Conservation (phyloP, 2,329 filamentous ascomycete species). For the Furcasterigmium furcatum region DNA sequence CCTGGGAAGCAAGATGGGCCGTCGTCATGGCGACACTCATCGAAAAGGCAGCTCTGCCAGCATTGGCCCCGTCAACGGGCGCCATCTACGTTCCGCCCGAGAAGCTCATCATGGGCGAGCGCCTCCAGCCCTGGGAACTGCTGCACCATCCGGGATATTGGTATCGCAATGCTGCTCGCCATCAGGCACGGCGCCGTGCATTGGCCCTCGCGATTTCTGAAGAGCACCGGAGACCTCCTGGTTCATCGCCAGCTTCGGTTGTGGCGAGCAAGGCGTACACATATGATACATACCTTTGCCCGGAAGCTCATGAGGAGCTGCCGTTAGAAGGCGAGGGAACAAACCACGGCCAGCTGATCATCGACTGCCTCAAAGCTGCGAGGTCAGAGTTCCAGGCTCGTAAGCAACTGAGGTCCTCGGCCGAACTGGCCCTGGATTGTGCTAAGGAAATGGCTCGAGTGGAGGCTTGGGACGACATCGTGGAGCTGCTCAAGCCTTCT, state of each 20-base stretch:
- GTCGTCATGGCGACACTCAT: constrained; percentile 60
- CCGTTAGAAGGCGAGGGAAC: constrained; percentile 48
- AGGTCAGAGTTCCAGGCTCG: constrained; percentile 51
- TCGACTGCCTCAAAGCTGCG: constrained; percentile 48
- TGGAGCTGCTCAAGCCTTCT: constrained; percentile 51
- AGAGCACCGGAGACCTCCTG: constrained; percentile 52
- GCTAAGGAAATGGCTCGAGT: constrained; percentile 51
- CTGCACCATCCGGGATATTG: constrained; percentile 67
- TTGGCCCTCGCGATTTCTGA: constrained; percentile 56
- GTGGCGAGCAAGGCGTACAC: constrained; percentile 48
- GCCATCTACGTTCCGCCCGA: constrained; percentile 54
- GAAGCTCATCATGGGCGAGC: constrained; percentile 54
- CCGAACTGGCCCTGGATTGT: constrained; percentile 55
- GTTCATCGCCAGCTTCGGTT: constrained; percentile 40
- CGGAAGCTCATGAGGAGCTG: constrained; percentile 58
- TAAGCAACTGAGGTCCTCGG: constrained; percentile 47
- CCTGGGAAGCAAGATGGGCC: constrained; percentile 81
- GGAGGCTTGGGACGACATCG: constrained; percentile 49
- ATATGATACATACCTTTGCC: constrained; percentile 66
- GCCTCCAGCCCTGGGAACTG: constrained; percentile 59
- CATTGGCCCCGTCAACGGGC: constrained; percentile 40
- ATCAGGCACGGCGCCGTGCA: constrained; percentile 48
- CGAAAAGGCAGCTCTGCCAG: constrained; percentile 48
- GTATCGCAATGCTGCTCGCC: constrained; percentile 59
- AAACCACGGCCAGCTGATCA: constrained; percentile 53